Evolutionary conservation across 352 stramenopile genomes (phyloP), one percentile per base, ranked within the genome.

Genomic region (Globisporangium takayamanum): DNA sequence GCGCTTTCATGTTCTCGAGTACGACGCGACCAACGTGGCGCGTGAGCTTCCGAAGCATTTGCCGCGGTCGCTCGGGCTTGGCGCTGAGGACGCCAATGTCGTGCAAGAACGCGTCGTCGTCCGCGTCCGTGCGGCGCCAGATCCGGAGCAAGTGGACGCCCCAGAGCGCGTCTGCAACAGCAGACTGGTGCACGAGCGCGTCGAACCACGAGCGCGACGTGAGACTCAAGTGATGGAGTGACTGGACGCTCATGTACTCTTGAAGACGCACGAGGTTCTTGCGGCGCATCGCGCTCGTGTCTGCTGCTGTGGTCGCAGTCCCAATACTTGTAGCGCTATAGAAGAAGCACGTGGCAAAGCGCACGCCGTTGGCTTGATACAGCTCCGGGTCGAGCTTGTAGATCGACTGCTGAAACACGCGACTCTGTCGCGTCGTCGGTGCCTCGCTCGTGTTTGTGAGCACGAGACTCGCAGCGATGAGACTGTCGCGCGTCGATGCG

Each of bases 1-100:
- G 55, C 36, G 73, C 60, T 48, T 87, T 87, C 64, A 81, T 74
- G 50, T 79, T 80, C 5, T 87, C 76, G 10, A 84, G 50, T 37
- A 70, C 67, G 5, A 75, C 44, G 14, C 74, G 74, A 18, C 62
- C 68, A 0, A 84, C 50, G 52, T 85, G 74, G 2, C 70, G 68
- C 1, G 74, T 86, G 14, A 87, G 63, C 54, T 78, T 69, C 59
- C 75, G 72, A 54, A 87, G 58, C 64, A 83, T 74, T 14, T 68
- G 64, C 2, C 69, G 69, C 8, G 76, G 71, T 39, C 70, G 72
- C 26, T 85, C 76, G 2, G 58, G 57, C 14, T 73, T 78, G 8
- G 66, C 20, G 20, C 16, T 60, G 1, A 85, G 63, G 50, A 75
- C 72, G 1, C 70, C 70, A 30, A 85, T 70, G 10, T 73, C 54